Evolutionary conservation across 768 basidiomycete genomes (phyloP).

Genomic region (Scleroderma citrinum): DNA sequence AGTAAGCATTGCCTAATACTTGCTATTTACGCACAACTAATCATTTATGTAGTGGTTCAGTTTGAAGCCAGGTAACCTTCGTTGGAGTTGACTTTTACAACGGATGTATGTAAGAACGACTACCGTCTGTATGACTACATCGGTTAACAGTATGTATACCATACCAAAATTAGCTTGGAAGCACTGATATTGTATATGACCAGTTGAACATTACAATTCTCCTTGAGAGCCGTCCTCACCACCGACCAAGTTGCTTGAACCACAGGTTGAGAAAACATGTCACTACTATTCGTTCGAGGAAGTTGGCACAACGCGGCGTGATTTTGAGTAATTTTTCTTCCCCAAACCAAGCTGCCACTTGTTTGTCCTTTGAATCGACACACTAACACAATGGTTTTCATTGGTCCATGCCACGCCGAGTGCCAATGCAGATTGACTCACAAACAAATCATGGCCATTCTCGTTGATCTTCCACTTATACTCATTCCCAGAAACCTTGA

Average conservation of each 20-base stretch:
- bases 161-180: not conserved
- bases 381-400: slow-evolving; percentile 33
- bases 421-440: slow-evolving; percentile 23
- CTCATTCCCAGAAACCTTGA: slow-evolving; percentile 41
- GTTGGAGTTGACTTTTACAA: not conserved
- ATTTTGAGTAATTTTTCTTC: slow-evolving; percentile 36
- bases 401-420: not conserved
- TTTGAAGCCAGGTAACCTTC: slow-evolving; percentile 26
- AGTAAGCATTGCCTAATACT: slow-evolving; percentile 48
- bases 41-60: slow-evolving; percentile 23
- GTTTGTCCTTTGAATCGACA: slow-evolving; percentile 42
- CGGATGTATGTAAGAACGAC: slow-evolving; percentile 2
- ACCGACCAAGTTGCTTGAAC: slow-evolving; percentile 38
- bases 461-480: slow-evolving; percentile 55
- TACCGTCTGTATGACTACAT: slow-evolving; percentile 6
- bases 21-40: not conserved
- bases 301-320: slow-evolving; percentile 30
- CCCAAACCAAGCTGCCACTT: slow-evolving; percentile 43
- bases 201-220: not conserved
- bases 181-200: not conserved
- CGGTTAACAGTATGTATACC: not conserved
- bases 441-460: slow-evolving; percentile 40
- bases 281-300: slow-evolving; percentile 47
- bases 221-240: slow-evolving; percentile 26
- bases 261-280: slow-evolving; percentile 50